Percentiles rank a stretch among this genome's conserved stretches.
Conservation (phyloP, 176 grass and related monocot genomes). For the Secale cereale region DNA sequence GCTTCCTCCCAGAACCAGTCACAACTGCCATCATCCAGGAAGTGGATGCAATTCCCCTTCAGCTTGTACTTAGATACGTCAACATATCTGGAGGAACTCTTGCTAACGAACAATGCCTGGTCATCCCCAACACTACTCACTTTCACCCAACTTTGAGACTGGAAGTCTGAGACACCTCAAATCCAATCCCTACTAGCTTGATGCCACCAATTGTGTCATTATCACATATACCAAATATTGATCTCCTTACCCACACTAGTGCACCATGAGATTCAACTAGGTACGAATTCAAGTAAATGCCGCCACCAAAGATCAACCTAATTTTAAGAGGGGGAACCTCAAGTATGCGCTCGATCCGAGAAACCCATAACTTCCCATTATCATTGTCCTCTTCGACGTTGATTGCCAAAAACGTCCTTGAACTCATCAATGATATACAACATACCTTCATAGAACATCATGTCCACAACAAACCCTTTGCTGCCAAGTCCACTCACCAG, state of each 20-base stretch:
- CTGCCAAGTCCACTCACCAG: background rate
- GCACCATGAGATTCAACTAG: background rate
- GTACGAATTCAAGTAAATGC: background rate
- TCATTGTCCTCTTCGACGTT: background rate
- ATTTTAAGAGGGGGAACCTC: background rate
- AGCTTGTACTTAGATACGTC: background rate
- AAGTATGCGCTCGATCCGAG: background rate
- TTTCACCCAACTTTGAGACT: background rate
- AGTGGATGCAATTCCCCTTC: background rate
- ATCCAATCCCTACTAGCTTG: background rate
- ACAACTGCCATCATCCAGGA: background rate
- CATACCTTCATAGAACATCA: background rate
- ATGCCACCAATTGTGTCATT: background rate
- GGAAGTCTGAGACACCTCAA: background rate
- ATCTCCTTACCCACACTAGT: background rate
- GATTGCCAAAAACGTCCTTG: background rate
- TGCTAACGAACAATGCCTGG: background rate
- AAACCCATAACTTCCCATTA: background rate
- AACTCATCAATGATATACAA: background rate
- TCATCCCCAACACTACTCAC: background rate
- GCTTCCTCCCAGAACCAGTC: background rate
- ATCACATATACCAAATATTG: background rate
- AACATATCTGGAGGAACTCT: background rate
- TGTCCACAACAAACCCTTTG: background rate
- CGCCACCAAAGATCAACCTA: background rate